A percentile compares a stretch with the other conserved stretches of the same genome.
Conservation (phyloP, 2,329 filamentous ascomycete genomes). For the Sporothrix mexicana region DNA sequence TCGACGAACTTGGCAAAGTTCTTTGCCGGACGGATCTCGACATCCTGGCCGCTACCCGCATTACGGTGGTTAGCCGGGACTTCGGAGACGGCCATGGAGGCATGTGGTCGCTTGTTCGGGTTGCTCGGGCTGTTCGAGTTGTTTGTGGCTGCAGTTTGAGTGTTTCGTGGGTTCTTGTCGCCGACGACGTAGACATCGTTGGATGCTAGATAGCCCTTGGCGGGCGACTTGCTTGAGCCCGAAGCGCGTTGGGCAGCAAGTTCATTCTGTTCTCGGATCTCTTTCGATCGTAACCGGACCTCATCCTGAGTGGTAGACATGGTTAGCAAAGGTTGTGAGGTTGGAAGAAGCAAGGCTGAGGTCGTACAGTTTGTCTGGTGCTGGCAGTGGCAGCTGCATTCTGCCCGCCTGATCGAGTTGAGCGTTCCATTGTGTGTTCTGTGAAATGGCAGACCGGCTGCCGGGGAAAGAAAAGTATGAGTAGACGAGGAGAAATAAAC, state of each 20-base stretch:
- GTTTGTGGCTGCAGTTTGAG: neutral
- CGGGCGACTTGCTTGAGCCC: constrained; percentile 51
- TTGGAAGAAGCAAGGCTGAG: neutral
- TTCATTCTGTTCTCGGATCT: constrained; percentile 72
- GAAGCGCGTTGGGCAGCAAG: constrained; percentile 59
- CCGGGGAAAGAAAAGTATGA: neutral
- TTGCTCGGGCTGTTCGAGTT: neutral
- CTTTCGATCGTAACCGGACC: constrained; percentile 29
- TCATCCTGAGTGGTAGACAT: constrained; percentile 11
- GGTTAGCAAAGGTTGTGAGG: neutral
- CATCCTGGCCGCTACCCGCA: constrained; percentile 62
- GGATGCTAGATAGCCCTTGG: constrained; percentile 75
- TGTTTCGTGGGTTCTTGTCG: constrained; percentile 34
- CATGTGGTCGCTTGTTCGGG: constrained; percentile 71
- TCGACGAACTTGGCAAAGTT: constrained; percentile 96
- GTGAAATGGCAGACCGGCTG: constrained; percentile 1
- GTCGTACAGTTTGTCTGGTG: neutral
- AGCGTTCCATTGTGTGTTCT: neutral
- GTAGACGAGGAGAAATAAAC: neutral
- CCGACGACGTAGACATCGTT: constrained; percentile 63
- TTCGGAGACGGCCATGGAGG: constrained; percentile 62
- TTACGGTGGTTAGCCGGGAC: constrained; percentile 65
- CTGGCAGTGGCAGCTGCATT: neutral
- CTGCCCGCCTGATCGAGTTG: neutral
- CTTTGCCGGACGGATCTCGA: constrained; percentile 72